Percentiles rank a stretch among this genome's conserved stretches.
phyloP scores from a whole-genome alignment of 495 filamentous ascomycete genomes.

The Hyaloscypha hepaticicola region DNA sequence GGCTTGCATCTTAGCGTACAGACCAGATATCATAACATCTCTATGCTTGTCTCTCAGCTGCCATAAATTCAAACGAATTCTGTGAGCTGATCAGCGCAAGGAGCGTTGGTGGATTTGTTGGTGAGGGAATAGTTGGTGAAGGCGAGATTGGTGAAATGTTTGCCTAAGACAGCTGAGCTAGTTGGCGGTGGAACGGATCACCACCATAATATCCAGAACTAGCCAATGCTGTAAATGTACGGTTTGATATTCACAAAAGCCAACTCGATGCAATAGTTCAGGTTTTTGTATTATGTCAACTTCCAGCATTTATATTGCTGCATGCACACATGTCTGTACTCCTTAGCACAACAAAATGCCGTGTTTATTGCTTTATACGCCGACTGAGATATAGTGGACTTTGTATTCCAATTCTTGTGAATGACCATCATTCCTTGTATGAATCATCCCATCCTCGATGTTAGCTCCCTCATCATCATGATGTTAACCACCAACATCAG shows the following conservation, averaged over 20 bases:
- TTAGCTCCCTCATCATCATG: background rate
- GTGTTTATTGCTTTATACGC: background rate
- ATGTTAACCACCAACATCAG: background rate
- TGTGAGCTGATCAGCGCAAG: background rate
- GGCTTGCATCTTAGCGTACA: background rate
- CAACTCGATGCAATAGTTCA: background rate
- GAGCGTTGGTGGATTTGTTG: background rate
- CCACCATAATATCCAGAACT: too few species aligned
- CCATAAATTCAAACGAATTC: background rate
- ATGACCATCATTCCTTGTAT: background rate
- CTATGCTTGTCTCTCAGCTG: background rate
- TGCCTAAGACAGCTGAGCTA: too few species aligned
- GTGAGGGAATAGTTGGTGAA: background rate
- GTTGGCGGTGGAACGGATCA: too few species aligned
- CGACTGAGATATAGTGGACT: background rate
- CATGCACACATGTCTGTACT: background rate
- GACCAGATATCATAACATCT: background rate
- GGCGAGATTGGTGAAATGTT: too few species aligned
- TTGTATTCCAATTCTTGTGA: background rate
- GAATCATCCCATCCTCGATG: background rate
- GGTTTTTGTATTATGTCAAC: background rate
- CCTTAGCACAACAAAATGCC: background rate
- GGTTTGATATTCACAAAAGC: background rate
- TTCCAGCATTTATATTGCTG: background rate
- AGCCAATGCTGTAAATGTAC: too few species aligned